Evolutionary conservation across 2,329 filamentous ascomycete genomes (phyloP), one percentile per base, ranked within the genome.

Genomic region (Fusarium subglutinans): DNA sequence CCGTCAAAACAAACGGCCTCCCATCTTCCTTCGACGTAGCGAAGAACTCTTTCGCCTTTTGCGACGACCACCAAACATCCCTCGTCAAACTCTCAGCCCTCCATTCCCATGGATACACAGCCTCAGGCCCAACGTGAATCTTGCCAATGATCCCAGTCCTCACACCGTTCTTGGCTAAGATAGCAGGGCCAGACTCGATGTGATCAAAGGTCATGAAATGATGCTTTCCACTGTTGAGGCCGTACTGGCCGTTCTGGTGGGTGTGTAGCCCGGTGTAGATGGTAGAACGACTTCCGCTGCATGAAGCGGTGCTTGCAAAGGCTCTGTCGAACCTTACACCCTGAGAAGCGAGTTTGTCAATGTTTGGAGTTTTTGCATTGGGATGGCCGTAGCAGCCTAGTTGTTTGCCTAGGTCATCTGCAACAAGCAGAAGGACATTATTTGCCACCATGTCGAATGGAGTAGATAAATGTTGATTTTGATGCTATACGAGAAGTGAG

Each of bases 211-310:
- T 87, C 68, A 57, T 80, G 76, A 56, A 88, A 87, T 83, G 66
- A 83, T 80, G 48, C 75, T 70, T 15, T 79, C 78, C 30, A 78
- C 77, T 11, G 79, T 77, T 9, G 87, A 81, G 54, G 2, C 86
- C 86, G 55, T 87, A 87, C 3, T 86, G 70, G 2, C 72, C 86
- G 57, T 84, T 87, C 61, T 87, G 76, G 62, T 86, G 85, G 0
- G 85, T 86, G 60, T 87, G 86, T 1, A 86, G 78, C 8, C 86
- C 86, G 0, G 85, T 87, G 74, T 87, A 87, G 26, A 87, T 83
- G 22, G 83, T 82, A 1, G 85, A 84, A 11, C 85, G 82, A 70
- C 83, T 86, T 38, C 82, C 83, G 62, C 84, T 86, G 76, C 86
- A 87, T 0, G 85, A 87, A 0, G 86, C 86, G 6, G 84, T 86